phyloP scores from a whole-genome alignment of 352 stramenopile species.

The Pythium biforme region DNA sequence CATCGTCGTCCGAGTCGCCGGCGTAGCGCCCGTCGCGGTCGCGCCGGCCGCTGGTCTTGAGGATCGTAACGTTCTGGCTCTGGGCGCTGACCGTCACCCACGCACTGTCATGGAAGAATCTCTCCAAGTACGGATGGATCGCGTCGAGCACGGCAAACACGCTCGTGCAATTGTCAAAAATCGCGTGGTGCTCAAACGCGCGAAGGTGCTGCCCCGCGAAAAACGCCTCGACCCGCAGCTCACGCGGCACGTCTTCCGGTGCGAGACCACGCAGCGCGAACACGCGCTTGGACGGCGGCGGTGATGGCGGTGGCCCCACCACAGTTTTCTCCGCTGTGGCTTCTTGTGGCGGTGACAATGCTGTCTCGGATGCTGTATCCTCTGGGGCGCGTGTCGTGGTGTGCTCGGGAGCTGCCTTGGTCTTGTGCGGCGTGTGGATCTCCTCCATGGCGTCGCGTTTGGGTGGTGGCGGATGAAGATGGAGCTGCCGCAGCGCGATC shows the following conservation, averaged over 20 bases:
- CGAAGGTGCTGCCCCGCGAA: conserved; percentile 41
- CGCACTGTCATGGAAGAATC: conserved; percentile 38
- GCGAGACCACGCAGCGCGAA: conserved; percentile 33
- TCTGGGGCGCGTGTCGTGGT: neutral
- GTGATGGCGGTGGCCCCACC: neutral
- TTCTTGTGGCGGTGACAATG: neutral
- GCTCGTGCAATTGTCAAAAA: conserved; percentile 59
- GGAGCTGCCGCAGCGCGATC: neutral
- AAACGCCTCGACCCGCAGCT: conserved; percentile 48
- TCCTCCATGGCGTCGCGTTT: neutral
- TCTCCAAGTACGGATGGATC: conserved; percentile 54
- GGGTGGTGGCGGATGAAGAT: neutral
- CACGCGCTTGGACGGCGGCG: conserved; percentile 6
- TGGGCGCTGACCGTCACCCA: conserved; percentile 14
- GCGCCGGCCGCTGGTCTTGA: conserved; percentile 22
- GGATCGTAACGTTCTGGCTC: conserved; percentile 32
- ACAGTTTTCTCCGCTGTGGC: too few species aligned
- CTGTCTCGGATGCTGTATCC: neutral
- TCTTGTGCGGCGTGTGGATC: neutral
- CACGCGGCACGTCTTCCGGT: conserved; percentile 31
- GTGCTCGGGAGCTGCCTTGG: neutral
- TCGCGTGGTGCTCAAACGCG: conserved; percentile 45
- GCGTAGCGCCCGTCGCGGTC: conserved; percentile 31
- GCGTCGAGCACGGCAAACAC: conserved; percentile 62
- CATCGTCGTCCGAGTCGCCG: conserved; percentile 35